phyloP scores from a whole-genome alignment of 2,329 filamentous ascomycete genomes.

The Arthrobotrys megalospora region DNA sequence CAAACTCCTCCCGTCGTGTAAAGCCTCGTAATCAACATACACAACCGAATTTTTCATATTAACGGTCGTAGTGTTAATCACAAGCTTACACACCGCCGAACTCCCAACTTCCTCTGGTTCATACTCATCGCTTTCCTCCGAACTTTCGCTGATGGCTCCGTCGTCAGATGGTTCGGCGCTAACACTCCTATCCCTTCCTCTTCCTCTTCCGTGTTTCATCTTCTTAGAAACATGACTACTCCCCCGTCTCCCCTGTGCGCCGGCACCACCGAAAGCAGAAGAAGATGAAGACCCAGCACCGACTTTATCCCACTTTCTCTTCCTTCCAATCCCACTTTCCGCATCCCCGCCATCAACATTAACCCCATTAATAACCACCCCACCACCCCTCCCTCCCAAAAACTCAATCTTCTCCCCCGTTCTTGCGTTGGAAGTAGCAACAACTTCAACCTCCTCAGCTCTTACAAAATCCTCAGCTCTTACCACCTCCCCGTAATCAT shows the following conservation, averaged over 20 bases:
- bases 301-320: conserved; percentile 91
- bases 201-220: conserved; percentile 65
- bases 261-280: not conserved
- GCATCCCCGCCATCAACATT: conserved; percentile 7
- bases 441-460: conserved; percentile 85
- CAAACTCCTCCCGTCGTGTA: conserved; percentile 93
- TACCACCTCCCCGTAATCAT: conserved; percentile 95
- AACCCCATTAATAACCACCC: conserved; percentile 39
- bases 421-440: conserved; percentile 72
- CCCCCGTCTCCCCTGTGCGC: conserved; percentile 25
- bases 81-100: conserved; percentile 81
- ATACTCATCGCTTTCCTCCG: conserved; percentile 61
- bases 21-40: conserved; percentile 90
- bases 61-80: conserved; percentile 76
- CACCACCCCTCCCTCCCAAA: conserved; percentile 66
- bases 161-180: conserved; percentile 26
- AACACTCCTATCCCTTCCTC: conserved; percentile 31
- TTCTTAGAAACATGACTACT: conserved; percentile 52
- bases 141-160: conserved; percentile 22
- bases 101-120: conserved; percentile 58
- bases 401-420: conserved; percentile 65
- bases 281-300: not conserved
- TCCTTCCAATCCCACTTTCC: conserved; percentile 78
- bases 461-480: conserved; percentile 93
- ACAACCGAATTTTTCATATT: conserved; percentile 82